Evolutionary conservation across 2,329 filamentous ascomycete genomes (phyloP), one percentile per base, ranked within the genome.

Genomic region (Myriosclerotinia curreyana): DNA sequence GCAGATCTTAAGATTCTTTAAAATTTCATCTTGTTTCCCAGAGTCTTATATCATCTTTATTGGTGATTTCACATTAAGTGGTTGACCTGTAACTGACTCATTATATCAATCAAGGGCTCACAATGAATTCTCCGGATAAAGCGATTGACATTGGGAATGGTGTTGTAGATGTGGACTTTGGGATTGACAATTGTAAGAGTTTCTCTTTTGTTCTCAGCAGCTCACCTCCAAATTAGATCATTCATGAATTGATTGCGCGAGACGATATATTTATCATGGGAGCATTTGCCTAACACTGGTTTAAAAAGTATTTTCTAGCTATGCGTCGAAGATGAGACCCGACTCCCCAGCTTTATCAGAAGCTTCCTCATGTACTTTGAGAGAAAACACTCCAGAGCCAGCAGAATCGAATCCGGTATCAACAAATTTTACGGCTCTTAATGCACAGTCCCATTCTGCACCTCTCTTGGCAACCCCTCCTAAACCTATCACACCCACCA

Each of bases 301-400:
- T 17, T 50, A 14, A 31, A 60, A 60, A 60, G 49, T n/a, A 14
- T 36, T 14, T 15, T 48, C 31, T 38, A 48, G 42, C 12, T 48
- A 48, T 14, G 31, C 8, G 12, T 48, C 31, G 12, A 48, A 36
- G 1, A 36, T 17, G 7, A 48, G 46, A 38, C 8, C 58, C 11
- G 17, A 9, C 25, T 60, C 56, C 1, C 56, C 46, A n/a, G 46
- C 34, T 7, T n/a, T 53, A n/a, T 60, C 58, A 3, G 36, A 38
- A 40, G 48, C 31, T n/a, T 60, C 46, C 5, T 60, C 58, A 8
- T 52, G 58, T 22, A 52, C 44, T 14, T 20, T 60, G 15, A 28
- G 15, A 38, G 58, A 38, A n/a, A 34, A 38, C 11, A 14, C n/a
- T 15, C 34, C 58, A 20, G 58, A 60, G 14, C n/a, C 5, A 28